Base-by-base conservation (phyloP, 305 asterid species). In the Solanum hybrid region DNA sequence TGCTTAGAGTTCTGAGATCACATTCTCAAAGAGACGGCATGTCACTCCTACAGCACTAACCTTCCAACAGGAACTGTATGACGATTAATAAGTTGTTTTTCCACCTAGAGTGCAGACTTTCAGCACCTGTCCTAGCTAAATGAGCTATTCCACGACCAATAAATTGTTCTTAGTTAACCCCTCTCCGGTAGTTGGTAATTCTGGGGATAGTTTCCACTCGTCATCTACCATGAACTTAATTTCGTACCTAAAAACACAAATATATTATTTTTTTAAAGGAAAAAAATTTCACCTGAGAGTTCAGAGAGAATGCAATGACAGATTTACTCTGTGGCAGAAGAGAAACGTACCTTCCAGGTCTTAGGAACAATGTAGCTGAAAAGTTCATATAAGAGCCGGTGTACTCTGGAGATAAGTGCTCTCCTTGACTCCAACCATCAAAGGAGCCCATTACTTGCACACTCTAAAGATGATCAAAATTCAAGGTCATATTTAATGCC, bases 401-500 rank as follows among this genome's bases (percentile, higher is more conserved):
- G 88, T 95, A 97, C 89, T 96, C 98, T 2, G 95, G 95, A 51
- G 99, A 96, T 64, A 97, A 92, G 86, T 95, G 91, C 90, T 97
- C 99, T 78, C 98, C 99, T 93, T 91, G 91, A 88, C 93, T 94
- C 99, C 99, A 97, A 66, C 97, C 96, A 89, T 97, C 97, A 88
- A 96, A 97, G 15, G 99, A 96, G 37, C 99, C 99, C 98, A 97
- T 95, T 66, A 97, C 98, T 94, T 95, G 96, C 90, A 97, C 99
- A 81, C 95, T 95, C 99, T 97, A 91, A 86, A 92, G 89, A 60
- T 3, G 45, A 88, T 32, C 73, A 88, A 84, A 71, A 51, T 31
- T 51, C 75, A 84, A 31, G 22, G 75, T 84, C 27, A 51, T 29
- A 51, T 37, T 80, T 29, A 84, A 45, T 78, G 77, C 77, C 78